Percentiles rank a stretch among this genome's conserved stretches.
phyloP scores from a whole-genome alignment of 225 moss, liverwort and hornwort genomes.

The Sphagnum tenellum region DNA sequence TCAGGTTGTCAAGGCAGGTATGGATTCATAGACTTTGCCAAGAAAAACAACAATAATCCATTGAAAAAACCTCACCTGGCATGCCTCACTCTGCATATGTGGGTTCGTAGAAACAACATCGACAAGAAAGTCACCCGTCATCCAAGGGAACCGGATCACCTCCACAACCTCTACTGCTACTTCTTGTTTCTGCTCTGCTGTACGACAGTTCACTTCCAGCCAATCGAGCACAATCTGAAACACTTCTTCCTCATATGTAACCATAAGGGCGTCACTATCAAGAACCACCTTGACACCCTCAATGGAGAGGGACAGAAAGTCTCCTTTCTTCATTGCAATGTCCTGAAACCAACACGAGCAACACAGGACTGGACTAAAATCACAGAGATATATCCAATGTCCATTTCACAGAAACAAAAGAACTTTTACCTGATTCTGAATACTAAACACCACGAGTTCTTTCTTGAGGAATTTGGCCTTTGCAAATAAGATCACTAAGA shows the following conservation, averaged over 20 bases:
- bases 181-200: slow-evolving; percentile 33
- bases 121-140: slow-evolving; percentile 70
- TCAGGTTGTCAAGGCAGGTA: too few relatives aligned
- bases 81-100: slow-evolving; percentile 51
- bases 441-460: too few relatives aligned
- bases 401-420: not conserved
- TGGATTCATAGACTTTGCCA: too few relatives aligned
- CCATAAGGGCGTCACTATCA: slow-evolving; percentile 63
- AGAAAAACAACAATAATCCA: too few relatives aligned
- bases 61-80: slow-evolving; percentile 25
- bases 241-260: slow-evolving; percentile 74
- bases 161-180: slow-evolving; percentile 56
- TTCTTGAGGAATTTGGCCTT: not conserved
- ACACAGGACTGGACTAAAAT: too few relatives aligned
- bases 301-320: slow-evolving; percentile 54
- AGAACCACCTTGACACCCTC: slow-evolving; percentile 81
- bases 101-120: slow-evolving; percentile 57
- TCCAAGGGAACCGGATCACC: slow-evolving; percentile 80
- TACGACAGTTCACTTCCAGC: slow-evolving; percentile 49
- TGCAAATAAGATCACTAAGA: not conserved
- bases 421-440: not conserved
- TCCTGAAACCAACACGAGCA: slow-evolving; percentile 19
- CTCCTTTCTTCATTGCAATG: slow-evolving; percentile 45
- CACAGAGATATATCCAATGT: too few relatives aligned
- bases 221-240: slow-evolving; percentile 67